Percentiles rank a stretch among this genome's conserved stretches.
Evolutionary conservation across 73 alveolate genomes (phyloP).

Genomic region (Loxodes magnus): DNA sequence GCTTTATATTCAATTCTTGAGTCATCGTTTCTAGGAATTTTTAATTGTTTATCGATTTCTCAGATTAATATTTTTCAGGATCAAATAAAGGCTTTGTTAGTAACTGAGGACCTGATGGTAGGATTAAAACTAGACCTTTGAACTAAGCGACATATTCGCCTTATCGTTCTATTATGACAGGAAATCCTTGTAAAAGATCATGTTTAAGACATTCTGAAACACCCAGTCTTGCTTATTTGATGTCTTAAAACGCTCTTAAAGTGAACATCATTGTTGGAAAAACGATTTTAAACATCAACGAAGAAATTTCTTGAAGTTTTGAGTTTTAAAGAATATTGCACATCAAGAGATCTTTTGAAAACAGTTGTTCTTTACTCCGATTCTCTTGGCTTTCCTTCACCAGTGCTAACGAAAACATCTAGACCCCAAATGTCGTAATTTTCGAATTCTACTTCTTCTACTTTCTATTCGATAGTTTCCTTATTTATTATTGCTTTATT

Average conservation of each 20-base stretch:
- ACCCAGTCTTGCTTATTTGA: conserved; percentile 64
- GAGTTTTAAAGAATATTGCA: conserved; percentile 31
- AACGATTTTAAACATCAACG: conserved; percentile 68
- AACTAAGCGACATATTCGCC: conserved; percentile 71
- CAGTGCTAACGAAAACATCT: conserved; percentile 36
- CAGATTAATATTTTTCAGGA: conserved; percentile 29
- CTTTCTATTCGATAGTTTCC: conserved; percentile 70
- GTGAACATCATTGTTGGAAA: conserved; percentile 89
- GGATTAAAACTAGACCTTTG: conserved; percentile 65
- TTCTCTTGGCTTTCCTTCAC: conserved; percentile 32
- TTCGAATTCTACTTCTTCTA: conserved; percentile 81
- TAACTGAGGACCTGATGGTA: conserved; percentile 49
- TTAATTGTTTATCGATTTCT: conserved; percentile 29
- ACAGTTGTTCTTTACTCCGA: conserved; percentile 84
- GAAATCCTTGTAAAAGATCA: conserved; percentile 65
- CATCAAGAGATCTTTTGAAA: conserved; percentile 80
- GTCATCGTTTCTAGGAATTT: conserved; percentile 23
- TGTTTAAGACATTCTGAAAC: conserved; percentile 74
- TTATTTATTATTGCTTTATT: conserved; percentile 73
- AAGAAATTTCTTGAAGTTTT: conserved; percentile 56
- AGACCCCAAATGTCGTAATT: conserved; percentile 21
- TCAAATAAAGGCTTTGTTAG: conserved; percentile 44
- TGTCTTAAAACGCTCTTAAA: conserved; percentile 76
- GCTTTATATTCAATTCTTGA: no score
- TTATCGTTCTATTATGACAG: conserved; percentile 61